phyloP scores from a whole-genome alignment of 2,329 filamentous ascomycete genomes.

The Pezicula carpinea region DNA sequence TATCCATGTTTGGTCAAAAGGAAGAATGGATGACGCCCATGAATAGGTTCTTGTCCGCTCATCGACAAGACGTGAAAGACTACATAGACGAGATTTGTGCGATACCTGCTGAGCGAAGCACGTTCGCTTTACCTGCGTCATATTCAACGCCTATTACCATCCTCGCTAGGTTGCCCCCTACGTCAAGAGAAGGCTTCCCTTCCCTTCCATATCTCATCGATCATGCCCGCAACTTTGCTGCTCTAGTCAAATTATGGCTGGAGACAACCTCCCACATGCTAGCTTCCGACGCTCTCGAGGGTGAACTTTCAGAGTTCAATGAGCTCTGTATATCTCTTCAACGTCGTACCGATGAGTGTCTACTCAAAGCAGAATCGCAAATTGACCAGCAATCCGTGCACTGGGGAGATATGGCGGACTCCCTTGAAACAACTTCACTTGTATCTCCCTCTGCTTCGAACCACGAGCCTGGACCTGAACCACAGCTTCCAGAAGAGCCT shows the following conservation, averaged over 20 bases:
- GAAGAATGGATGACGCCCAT: slow-evolving; percentile 99
- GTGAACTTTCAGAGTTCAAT: slow-evolving; percentile 27
- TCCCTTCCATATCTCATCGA: slow-evolving; percentile 92
- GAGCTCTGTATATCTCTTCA: slow-evolving; percentile 26
- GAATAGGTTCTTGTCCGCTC: slow-evolving; percentile 77
- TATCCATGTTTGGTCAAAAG: slow-evolving; percentile 88
- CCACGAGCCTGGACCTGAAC: not conserved
- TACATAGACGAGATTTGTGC: slow-evolving; percentile 85
- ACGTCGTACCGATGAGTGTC: slow-evolving; percentile 26
- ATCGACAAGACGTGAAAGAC: slow-evolving; percentile 76
- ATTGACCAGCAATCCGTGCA: slow-evolving; percentile 20
- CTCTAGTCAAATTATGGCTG: slow-evolving; percentile 76
- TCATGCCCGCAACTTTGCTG: slow-evolving; percentile 77
- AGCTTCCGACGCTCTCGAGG: slow-evolving; percentile 16
- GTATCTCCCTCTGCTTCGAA: not conserved
- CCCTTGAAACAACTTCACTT: slow-evolving; percentile 12
- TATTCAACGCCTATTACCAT: slow-evolving; percentile 94
- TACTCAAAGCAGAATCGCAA: slow-evolving; percentile 23
- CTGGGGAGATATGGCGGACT: slow-evolving; percentile 25
- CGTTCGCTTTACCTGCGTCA: slow-evolving; percentile 66
- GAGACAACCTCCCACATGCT: slow-evolving; percentile 38
- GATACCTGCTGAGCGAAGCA: slow-evolving; percentile 67
- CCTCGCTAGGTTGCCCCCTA: slow-evolving; percentile 71
- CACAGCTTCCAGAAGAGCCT: slow-evolving; percentile 1
- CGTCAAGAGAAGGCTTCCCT: slow-evolving; percentile 85